Percentiles rank a stretch among this genome's conserved stretches.
phyloP scores from a whole-genome alignment of 2,329 filamentous ascomycete species.

The Epichloe hybrida region DNA sequence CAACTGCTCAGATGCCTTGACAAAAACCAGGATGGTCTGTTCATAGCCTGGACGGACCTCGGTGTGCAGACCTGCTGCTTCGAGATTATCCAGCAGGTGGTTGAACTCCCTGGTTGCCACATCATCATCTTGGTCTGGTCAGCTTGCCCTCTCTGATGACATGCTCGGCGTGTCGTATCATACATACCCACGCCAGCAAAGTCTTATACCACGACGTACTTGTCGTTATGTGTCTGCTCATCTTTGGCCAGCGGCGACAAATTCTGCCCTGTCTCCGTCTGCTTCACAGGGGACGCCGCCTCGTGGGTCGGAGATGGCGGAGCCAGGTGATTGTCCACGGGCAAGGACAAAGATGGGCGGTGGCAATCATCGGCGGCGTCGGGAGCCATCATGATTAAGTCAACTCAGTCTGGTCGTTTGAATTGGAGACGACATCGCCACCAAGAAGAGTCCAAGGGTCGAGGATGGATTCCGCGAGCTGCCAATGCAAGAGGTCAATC shows the following conservation, averaged over 20 bases:
- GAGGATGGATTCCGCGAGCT: no score
- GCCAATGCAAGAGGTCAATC: no score
- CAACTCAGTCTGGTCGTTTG: no score
- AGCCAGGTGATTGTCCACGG: background rate
- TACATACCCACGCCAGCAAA: conserved; percentile 21
- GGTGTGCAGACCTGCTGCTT: conserved; percentile 50
- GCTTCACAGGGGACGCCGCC: background rate
- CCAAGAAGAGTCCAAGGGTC: no score
- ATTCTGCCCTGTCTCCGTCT: background rate
- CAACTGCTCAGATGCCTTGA: conserved; percentile 47
- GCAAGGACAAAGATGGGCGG: background rate
- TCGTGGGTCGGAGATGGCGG: background rate
- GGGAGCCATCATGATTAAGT: background rate
- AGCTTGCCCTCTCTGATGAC: background rate
- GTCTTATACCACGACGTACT: conserved; percentile 28
- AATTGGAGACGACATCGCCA: no score
- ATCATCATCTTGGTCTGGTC: conserved; percentile 17
- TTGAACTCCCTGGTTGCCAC: conserved; percentile 22
- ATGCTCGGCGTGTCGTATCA: no score
- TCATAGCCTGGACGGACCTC: conserved; percentile 60
- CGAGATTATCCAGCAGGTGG: conserved; percentile 43
- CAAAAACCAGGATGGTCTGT: conserved; percentile 54
- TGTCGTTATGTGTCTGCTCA: conserved; percentile 4
- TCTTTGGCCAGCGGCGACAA: background rate
- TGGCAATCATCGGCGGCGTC: conserved; percentile 1